phyloP scores from a whole-genome alignment of 352 stramenopile species.

The Globisporangium viniferum region DNA sequence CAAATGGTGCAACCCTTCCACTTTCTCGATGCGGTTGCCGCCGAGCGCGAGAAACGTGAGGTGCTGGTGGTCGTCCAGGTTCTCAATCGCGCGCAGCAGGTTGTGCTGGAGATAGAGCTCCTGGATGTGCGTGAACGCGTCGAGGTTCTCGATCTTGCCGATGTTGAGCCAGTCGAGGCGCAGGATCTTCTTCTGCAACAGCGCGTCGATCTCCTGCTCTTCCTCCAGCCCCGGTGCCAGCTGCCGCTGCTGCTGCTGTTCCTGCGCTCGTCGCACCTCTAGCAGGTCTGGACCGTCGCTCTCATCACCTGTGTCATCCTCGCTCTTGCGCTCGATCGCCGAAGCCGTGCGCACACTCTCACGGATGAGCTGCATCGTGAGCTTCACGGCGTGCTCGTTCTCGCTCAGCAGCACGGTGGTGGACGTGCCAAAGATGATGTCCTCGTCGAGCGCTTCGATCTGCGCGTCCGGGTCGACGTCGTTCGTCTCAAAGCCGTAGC shows the following conservation, averaged over 20 bases:
- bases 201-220: conserved; percentile 31
- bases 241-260: not conserved
- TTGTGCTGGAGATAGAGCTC: conserved; percentile 83
- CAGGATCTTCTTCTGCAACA: conserved; percentile 57
- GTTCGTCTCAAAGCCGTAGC: not conserved
- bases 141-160: conserved; percentile 68
- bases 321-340: conserved; percentile 5
- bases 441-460: conserved; percentile 57
- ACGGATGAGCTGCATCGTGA: conserved; percentile 75
- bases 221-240: not conserved
- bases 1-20: conserved; percentile 57
- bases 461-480: conserved; percentile 39
- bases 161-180: conserved; percentile 74
- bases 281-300: not conserved
- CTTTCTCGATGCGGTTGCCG: conserved; percentile 58
- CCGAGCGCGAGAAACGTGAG: conserved; percentile 62
- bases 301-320: conserved; percentile 17
- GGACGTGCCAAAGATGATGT: conserved; percentile 33
- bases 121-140: conserved; percentile 69
- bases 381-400: conserved; percentile 31
- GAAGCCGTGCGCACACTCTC: conserved; percentile 29
- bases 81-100: conserved; percentile 56
- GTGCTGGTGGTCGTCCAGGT: conserved; percentile 50
- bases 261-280: not conserved
- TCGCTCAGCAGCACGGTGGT: conserved; percentile 23